Evolutionary conservation across 495 filamentous ascomycete genomes (phyloP).

Genomic region (Tuber magnatum): DNA sequence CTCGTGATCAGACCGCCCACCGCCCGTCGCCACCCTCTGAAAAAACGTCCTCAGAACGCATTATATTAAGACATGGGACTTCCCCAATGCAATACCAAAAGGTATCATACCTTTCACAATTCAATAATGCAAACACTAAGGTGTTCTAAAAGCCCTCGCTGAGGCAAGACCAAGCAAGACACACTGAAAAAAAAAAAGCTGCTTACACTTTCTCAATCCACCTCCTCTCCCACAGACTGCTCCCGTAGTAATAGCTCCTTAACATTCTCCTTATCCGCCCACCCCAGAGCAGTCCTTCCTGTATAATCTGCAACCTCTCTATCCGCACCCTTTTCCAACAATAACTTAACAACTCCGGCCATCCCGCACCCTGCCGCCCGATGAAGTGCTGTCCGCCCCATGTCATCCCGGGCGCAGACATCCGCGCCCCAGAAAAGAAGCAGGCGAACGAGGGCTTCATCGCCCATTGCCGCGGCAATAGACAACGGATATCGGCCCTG

Average conservation of each 20-base stretch:
- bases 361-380: neutral
- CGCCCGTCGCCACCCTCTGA: neutral
- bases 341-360: neutral
- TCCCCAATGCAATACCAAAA: neutral
- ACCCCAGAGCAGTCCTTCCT: neutral
- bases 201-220: neutral
- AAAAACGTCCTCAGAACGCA: neutral
- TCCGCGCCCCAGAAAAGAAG: slow-evolving; percentile 1
- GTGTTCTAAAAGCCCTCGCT: neutral
- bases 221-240: neutral
- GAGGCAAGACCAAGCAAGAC: neutral
- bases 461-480: neutral
- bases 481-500: slow-evolving; percentile 1
- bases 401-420: neutral
- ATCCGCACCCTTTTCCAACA: neutral
- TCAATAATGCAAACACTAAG: neutral
- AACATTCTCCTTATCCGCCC: neutral
- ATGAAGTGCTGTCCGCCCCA: neutral
- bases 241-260: neutral
- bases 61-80: neutral
- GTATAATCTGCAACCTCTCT: neutral
- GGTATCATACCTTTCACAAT: neutral
- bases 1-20: neutral
- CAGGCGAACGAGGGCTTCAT: neutral
- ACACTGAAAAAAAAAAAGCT: neutral